Percentiles rank a stretch among this genome's conserved stretches.
These are phyloP conservation scores for Juncus effusus DNA, from an alignment of 176 grass and related monocot species.

Conservation along the genomic window DNA sequence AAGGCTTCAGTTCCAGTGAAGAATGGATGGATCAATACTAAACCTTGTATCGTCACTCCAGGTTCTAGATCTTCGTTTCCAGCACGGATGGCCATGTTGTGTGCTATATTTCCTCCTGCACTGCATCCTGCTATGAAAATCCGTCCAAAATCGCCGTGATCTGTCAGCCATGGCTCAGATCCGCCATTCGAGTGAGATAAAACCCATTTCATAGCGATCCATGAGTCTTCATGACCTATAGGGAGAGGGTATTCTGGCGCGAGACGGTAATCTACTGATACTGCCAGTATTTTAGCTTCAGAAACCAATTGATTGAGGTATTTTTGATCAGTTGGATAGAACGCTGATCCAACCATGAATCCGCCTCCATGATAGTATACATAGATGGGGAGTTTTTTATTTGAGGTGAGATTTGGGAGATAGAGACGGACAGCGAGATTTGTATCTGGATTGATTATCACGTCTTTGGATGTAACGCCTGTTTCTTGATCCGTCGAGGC, in stretches of 20 bases:
- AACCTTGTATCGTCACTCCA: slow-evolving; percentile 24
- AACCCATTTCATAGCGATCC: slow-evolving; percentile 48
- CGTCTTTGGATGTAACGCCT: slow-evolving; percentile 46
- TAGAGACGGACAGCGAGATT: slow-evolving; percentile 54
- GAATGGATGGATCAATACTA: slow-evolving; percentile 50
- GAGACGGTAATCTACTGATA: slow-evolving; percentile 61
- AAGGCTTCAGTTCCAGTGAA: slow-evolving; percentile 49
- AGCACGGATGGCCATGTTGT: slow-evolving; percentile 42
- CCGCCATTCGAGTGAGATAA: slow-evolving; percentile 32
- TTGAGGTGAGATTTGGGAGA: slow-evolving; percentile 25
- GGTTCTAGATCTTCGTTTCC: slow-evolving; percentile 7
- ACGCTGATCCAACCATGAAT: slow-evolving; percentile 44
- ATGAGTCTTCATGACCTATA: slow-evolving; percentile 47
- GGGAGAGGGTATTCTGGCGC: slow-evolving; percentile 67
- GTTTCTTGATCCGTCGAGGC: slow-evolving; percentile 40
- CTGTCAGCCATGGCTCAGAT: slow-evolving; percentile 41
- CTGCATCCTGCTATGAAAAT: slow-evolving; percentile 50
- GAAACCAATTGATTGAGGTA: slow-evolving; percentile 47
- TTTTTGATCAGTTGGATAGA: slow-evolving; percentile 34
- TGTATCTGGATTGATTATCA: slow-evolving; percentile 31
- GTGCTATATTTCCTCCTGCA: slow-evolving; percentile 53
- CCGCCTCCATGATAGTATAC: slow-evolving; percentile 56
- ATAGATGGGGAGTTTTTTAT: slow-evolving; percentile 40
- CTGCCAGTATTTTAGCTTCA: slow-evolving; percentile 36
- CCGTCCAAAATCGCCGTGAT: slow-evolving; percentile 46